A percentile compares a stretch with the other conserved stretches of the same genome.
These are phyloP conservation scores for Penicillium tannophilum DNA, from an alignment of 495 filamentous ascomycete genomes.

Conservation along the genomic window DNA sequence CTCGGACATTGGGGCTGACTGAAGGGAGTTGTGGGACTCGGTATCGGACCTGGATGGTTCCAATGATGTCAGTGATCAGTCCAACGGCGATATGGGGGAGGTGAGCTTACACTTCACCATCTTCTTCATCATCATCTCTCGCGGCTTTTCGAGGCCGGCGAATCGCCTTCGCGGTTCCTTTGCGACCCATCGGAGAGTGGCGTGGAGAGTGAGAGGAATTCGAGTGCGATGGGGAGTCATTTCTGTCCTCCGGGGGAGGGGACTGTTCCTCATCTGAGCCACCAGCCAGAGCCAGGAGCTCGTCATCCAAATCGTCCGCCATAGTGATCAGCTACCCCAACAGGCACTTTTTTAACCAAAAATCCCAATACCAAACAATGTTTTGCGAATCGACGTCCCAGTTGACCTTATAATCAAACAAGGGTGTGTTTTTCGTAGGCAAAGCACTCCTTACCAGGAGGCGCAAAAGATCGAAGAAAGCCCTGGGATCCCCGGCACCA, in stretches of 20 bases:
- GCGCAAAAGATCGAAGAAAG: slow-evolving; percentile 16
- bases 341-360: background rate
- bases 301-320: slow-evolving; percentile 79
- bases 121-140: slow-evolving; percentile 70
- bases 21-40: slow-evolving; percentile 73
- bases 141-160: slow-evolving; percentile 45
- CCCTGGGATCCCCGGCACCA: slow-evolving; percentile 1
- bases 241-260: slow-evolving; percentile 37
- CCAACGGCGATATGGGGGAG: background rate
- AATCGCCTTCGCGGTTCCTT: slow-evolving; percentile 48
- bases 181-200: slow-evolving; percentile 42
- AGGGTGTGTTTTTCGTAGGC: background rate
- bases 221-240: slow-evolving; percentile 40
- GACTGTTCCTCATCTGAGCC: slow-evolving; percentile 59
- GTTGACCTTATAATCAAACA: background rate
- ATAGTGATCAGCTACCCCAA: slow-evolving; percentile 34
- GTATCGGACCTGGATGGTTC: slow-evolving; percentile 53
- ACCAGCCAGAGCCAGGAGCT: slow-evolving; percentile 85
- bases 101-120: slow-evolving; percentile 81
- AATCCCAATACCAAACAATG: background rate
- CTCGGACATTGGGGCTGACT: slow-evolving; percentile 87
- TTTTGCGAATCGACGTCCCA: background rate
- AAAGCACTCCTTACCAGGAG: slow-evolving; percentile 18
- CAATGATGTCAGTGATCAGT: slow-evolving; percentile 5
- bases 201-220: slow-evolving; percentile 39